These are phyloP conservation scores for Pestalotiopsis sp. DNA, from an alignment of 2,329 filamentous ascomycete genomes.

Conservation along the genomic window DNA sequence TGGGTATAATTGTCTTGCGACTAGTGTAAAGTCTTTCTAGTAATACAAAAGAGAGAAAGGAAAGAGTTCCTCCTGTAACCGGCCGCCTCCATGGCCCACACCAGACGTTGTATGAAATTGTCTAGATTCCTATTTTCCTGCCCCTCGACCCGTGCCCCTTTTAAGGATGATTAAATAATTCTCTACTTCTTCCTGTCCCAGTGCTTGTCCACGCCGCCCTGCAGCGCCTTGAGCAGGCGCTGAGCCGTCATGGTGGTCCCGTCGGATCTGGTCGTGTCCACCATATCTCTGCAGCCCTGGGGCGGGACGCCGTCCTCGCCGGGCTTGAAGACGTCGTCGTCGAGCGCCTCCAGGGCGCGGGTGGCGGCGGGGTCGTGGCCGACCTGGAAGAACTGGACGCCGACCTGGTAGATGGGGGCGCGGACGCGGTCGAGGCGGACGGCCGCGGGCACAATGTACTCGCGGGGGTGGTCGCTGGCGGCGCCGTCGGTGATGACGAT, in stretches of 20 bases:
- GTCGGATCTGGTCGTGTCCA: conserved; percentile 83
- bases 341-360: conserved; percentile 69
- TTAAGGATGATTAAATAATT: neutral
- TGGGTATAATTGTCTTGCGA: too few relatives aligned
- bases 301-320: conserved; percentile 43
- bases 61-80: too few relatives aligned
- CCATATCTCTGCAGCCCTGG: conserved; percentile 76
- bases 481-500: conserved; percentile 92
- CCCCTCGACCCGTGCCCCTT: neutral
- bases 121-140: neutral
- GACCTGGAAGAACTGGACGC: conserved; percentile 96
- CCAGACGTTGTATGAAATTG: neutral
- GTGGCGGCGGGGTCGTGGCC: conserved; percentile 71
- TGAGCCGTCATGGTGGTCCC: conserved; percentile 61
- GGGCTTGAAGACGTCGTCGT: conserved; percentile 66
- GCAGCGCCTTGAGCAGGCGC: conserved; percentile 78
- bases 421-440: conserved; percentile 69
- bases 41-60: too few relatives aligned
- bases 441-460: conserved; percentile 68
- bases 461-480: conserved; percentile 78
- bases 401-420: conserved; percentile 80
- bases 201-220: conserved; percentile 74
- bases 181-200: conserved; percentile 52
- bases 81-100: neutral
- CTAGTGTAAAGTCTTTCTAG: too few relatives aligned